Base-by-base conservation (phyloP, 371 early-diverging fungal species). In the Rhizopus arrhizus region DNA sequence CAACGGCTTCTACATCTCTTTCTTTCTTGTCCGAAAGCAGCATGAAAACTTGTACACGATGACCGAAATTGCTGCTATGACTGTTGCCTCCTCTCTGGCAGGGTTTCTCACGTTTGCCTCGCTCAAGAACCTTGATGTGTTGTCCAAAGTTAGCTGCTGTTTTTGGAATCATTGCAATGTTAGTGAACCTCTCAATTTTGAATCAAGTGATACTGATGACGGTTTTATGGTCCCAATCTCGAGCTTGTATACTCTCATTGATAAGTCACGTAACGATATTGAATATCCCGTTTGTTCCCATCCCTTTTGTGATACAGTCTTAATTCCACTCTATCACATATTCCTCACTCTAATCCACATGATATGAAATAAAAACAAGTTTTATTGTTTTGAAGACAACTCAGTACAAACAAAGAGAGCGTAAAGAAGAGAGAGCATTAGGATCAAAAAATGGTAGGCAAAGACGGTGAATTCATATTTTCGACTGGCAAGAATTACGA, bases 11-110 rank as follows among this genome's bases (percentile, higher is more conserved):
- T 36, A 47, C 28, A 53, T 66, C 31, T 57, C 66, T 40, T 66
- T 66, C 35, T 66, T 61, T 36, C 47, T 66, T 61, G 61, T 66
- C 43, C 54, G 58, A 4, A 66, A 66, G 50, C 61, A 50, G 45
- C 55, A 61, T 38, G 50, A 57, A 12, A 12, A 36, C 48, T 54
- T 61, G 29, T 66, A 61, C 55, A 66, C 58, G n/a, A 66, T 66
- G 59, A 58, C 45, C 54, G 52, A 61, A 54, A 61, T 66, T 61
- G 61, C 45, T 42, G 38, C 59, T 29, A 47, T 66, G 12, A 29
- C 38, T 41, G 56, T 61, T 8, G 55, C 58, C 53, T 61, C 61
- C 41, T 66, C 58, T 15, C 33, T 66, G 32, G 60, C 58, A 3
- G 35, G 49, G 40, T 54, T 66, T 33, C 61, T 61, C 51, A 54